A percentile compares a stretch with the other conserved stretches of the same genome.
phyloP scores from a whole-genome alignment of 2,329 filamentous ascomycete species.

The Colletotrichum cereale region DNA sequence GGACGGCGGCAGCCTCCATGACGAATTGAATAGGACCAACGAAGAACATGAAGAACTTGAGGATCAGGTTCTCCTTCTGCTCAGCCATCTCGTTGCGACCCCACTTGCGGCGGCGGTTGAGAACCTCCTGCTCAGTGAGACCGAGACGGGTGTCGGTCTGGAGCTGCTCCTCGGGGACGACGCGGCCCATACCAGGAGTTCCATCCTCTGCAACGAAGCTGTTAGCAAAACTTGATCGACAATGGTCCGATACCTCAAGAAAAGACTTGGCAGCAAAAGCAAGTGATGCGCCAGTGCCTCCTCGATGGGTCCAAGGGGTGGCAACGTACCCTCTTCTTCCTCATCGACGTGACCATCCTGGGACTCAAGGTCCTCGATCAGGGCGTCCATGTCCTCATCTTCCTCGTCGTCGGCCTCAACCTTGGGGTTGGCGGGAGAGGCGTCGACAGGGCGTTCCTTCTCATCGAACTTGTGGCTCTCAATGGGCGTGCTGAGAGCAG shows the following conservation, averaged over 20 bases:
- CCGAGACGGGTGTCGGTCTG: constrained; percentile 80
- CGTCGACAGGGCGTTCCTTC: constrained; percentile 62
- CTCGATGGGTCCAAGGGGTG: neutral
- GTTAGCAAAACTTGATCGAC: constrained; percentile 17
- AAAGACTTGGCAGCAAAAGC: neutral
- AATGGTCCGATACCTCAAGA: too few species aligned
- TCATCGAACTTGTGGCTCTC: constrained; percentile 75
- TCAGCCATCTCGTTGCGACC: constrained; percentile 91
- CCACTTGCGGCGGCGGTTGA: constrained; percentile 73
- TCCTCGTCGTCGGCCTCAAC: constrained; percentile 75
- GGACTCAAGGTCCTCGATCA: constrained; percentile 90
- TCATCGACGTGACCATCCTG: constrained; percentile 79
- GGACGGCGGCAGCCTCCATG: constrained; percentile 87
- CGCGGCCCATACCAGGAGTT: constrained; percentile 66
- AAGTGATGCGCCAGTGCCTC: neutral
- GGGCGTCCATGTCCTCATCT: constrained; percentile 85
- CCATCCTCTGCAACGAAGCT: constrained; percentile 43
- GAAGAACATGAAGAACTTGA: constrained; percentile 88
- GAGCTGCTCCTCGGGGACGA: constrained; percentile 80
- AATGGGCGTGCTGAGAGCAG: constrained; percentile 73
- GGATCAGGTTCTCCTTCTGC: constrained; percentile 85
- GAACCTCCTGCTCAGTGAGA: constrained; percentile 79
- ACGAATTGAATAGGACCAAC: constrained; percentile 93
- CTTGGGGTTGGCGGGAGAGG: constrained; percentile 55
- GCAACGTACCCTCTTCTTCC: constrained; percentile 66